These are phyloP conservation scores for Amauroascus niger DNA, from an alignment of 2,329 filamentous ascomycete species.

Conservation along the genomic window DNA sequence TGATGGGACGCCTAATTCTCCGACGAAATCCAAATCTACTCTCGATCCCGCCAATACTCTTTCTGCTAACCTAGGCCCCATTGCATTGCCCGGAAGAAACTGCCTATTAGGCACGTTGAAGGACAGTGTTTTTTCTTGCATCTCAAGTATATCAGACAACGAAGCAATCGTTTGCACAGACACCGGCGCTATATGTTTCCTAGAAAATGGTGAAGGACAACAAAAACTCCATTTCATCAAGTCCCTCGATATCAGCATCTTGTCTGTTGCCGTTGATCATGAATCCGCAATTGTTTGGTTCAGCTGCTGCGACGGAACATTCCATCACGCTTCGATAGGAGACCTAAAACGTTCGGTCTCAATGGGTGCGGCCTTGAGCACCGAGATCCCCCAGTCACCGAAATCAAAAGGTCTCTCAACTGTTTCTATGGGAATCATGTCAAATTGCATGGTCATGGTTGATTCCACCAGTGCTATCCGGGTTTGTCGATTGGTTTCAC, in stretches of 20 bases:
- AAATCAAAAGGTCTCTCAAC: slow-evolving; percentile 36
- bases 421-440: slow-evolving; percentile 59
- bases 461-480: slow-evolving; percentile 68
- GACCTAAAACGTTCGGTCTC: slow-evolving; percentile 29
- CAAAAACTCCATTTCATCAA: slow-evolving; percentile 61
- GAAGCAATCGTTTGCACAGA: slow-evolving; percentile 80
- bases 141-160: slow-evolving; percentile 59
- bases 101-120: slow-evolving; percentile 71
- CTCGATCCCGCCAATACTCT: slow-evolving; percentile 28
- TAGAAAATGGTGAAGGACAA: slow-evolving; percentile 65
- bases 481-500: slow-evolving; percentile 41
- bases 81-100: slow-evolving; percentile 75
- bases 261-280: slow-evolving; percentile 53
- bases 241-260: slow-evolving; percentile 57
- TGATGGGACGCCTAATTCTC: slow-evolving; percentile 51
- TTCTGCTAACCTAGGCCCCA: slow-evolving; percentile 43
- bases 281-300: slow-evolving; percentile 53
- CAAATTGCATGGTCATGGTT: slow-evolving; percentile 60
- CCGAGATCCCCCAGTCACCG: slow-evolving; percentile 20
- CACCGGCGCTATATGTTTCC: slow-evolving; percentile 75
- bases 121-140: slow-evolving; percentile 75
- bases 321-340: slow-evolving; percentile 40
- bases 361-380: slow-evolving; percentile 16
- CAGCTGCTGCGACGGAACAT: slow-evolving; percentile 55
- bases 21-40: slow-evolving; percentile 52